Conservation (phyloP, 2,329 filamentous ascomycete genomes). For the Trichoderma koningiopsis region DNA sequence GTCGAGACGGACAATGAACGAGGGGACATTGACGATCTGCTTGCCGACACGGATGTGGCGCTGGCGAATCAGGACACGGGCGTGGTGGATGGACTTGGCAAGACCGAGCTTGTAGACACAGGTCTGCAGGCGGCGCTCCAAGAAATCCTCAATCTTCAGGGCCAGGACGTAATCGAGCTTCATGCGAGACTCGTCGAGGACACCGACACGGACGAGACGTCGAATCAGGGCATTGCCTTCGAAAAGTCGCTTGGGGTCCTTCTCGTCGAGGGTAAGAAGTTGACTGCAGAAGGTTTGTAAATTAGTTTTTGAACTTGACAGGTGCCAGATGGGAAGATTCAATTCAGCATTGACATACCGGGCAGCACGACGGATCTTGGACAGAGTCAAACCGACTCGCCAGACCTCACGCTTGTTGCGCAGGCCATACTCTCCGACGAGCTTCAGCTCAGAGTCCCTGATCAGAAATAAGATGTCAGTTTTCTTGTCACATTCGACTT, state of each 20-base stretch:
- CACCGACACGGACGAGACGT: constrained; percentile 98
- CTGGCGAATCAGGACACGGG: constrained; percentile 99
- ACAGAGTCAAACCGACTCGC: constrained; percentile 98
- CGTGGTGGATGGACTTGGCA: constrained; percentile 99
- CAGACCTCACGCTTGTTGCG: constrained; percentile 99
- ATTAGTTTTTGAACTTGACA: neutral
- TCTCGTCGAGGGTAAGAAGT: constrained; percentile 99
- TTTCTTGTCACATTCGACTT: constrained; percentile 79
- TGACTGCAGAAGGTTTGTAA: constrained; percentile 63
- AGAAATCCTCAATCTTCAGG: constrained; percentile 99
- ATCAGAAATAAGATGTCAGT: constrained; percentile 61
- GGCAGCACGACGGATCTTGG: constrained; percentile 99
- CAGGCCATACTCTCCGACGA: constrained; percentile 99
- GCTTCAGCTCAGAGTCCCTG: constrained; percentile 99
- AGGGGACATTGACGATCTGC: constrained; percentile 99
- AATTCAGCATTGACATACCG: constrained; percentile 63
- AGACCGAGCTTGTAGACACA: constrained; percentile 99
- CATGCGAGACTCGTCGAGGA: constrained; percentile 99
- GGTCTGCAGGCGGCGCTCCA: constrained; percentile 99
- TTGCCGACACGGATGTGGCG: constrained; percentile 99
- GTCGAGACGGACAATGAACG: constrained; percentile 99
- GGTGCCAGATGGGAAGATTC: no score
- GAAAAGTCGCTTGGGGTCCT: constrained; percentile 99
- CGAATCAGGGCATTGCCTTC: constrained; percentile 99
- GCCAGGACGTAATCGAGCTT: constrained; percentile 99